Percentiles rank a stretch among this genome's conserved stretches.
Conservation (phyloP, 1,284 basidiomycete genomes). For the Trametes versicolor region DNA sequence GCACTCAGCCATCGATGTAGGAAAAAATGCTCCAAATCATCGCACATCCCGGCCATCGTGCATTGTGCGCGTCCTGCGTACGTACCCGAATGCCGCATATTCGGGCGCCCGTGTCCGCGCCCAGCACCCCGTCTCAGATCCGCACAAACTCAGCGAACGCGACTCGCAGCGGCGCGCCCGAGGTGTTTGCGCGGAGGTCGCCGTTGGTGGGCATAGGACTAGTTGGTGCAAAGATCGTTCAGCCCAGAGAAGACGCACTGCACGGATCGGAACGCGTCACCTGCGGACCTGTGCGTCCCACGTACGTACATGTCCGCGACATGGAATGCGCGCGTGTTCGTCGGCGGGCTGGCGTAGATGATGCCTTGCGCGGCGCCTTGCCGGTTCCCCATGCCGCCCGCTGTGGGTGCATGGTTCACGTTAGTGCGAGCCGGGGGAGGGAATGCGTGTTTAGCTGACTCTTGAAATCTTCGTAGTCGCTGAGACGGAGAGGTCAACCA, state of each 20-base stretch:
- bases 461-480: conserved; percentile 43
- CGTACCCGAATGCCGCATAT: conserved; percentile 47
- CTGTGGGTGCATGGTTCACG: conserved; percentile 19
- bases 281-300: conserved; percentile 38
- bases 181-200: no score
- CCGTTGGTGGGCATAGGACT: no score
- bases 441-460: conserved; percentile 30
- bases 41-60: conserved; percentile 37
- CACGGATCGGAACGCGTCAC: conserved; percentile 46
- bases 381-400: conserved; percentile 46
- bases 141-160: conserved; percentile 43
- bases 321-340: conserved; percentile 44
- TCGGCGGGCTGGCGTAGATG: conserved; percentile 41
- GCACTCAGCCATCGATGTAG: conserved; percentile 57
- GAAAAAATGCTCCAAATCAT: conserved; percentile 61
- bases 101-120: conserved; percentile 40
- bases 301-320: conserved; percentile 47
- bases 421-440: neutral
- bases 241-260: conserved; percentile 43
- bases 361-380: conserved; percentile 48
- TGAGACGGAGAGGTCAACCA: conserved; percentile 13
- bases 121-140: conserved; percentile 46
- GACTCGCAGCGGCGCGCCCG: conserved; percentile 27
- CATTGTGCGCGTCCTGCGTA: conserved; percentile 41
- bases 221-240: conserved; percentile 30